Percentiles rank a stretch among this genome's conserved stretches.
Conservation (phyloP, 129 eudicot genomes). For the Calendula officinalis region DNA sequence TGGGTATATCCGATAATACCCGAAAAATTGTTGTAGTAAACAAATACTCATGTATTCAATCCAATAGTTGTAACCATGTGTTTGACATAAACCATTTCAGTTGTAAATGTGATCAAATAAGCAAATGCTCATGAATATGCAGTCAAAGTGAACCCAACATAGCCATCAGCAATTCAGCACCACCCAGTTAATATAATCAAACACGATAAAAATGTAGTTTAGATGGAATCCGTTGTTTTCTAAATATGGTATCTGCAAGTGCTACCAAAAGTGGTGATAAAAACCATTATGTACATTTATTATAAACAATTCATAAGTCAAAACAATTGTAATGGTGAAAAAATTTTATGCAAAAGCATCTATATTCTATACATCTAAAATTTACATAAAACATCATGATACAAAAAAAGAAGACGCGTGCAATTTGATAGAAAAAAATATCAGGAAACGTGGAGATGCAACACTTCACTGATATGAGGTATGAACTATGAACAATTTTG, state of each 20-base stretch:
- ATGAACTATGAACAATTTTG: no score
- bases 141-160: constrained; percentile 76
- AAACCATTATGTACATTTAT: no score
- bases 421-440: no score
- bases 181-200: constrained; percentile 74
- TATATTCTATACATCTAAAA: no score
- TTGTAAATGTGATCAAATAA: constrained; percentile 78
- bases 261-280: constrained; percentile 80
- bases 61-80: constrained; percentile 96
- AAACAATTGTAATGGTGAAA: no score
- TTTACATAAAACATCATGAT: no score
- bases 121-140: constrained; percentile 96
- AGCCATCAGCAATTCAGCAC: constrained; percentile 87
- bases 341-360: no score
- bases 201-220: constrained; percentile 69
- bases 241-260: constrained; percentile 67
- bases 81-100: constrained; percentile 94
- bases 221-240: constrained; percentile 84
- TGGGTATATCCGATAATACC: no score
- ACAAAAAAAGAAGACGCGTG: no score
- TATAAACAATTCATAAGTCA: no score
- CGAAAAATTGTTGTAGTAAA: constrained; percentile 75
- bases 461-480: no score
- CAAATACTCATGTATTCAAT: constrained; percentile 93
- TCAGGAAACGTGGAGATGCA: no score